Conservation (phyloP, 148 eudicot genomes). For the Rhododendron griersonianum region DNA sequence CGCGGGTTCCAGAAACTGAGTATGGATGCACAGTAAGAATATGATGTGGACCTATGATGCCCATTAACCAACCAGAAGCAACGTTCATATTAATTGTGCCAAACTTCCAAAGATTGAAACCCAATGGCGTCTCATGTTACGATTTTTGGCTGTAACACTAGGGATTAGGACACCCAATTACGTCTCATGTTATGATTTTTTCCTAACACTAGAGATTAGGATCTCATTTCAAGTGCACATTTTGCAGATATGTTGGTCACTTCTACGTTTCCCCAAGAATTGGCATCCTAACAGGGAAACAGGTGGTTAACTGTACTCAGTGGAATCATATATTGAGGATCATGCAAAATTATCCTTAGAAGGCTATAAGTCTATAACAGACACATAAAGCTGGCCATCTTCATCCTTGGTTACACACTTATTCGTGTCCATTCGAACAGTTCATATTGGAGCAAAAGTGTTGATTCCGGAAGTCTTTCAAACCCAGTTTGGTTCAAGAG, state of each 20-base stretch:
- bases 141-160: background rate
- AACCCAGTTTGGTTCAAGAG: background rate
- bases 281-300: background rate
- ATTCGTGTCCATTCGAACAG: background rate
- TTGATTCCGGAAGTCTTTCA: background rate
- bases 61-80: background rate
- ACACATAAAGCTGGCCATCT: background rate
- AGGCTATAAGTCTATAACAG: background rate
- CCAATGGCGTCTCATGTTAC: background rate
- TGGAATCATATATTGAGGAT: background rate
- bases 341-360: background rate
- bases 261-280: background rate
- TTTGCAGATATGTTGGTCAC: background rate
- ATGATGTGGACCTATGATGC: background rate
- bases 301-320: background rate
- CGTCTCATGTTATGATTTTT: background rate
- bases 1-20: slow-evolving; percentile 7
- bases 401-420: background rate
- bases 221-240: background rate
- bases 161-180: background rate
- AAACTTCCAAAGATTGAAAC: background rate
- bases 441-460: background rate
- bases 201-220: background rate
- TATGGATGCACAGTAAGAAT: background rate
- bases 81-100: background rate